These are phyloP conservation scores for Populus alba DNA, from an alignment of 345 rosid species.

Conservation along the genomic window DNA sequence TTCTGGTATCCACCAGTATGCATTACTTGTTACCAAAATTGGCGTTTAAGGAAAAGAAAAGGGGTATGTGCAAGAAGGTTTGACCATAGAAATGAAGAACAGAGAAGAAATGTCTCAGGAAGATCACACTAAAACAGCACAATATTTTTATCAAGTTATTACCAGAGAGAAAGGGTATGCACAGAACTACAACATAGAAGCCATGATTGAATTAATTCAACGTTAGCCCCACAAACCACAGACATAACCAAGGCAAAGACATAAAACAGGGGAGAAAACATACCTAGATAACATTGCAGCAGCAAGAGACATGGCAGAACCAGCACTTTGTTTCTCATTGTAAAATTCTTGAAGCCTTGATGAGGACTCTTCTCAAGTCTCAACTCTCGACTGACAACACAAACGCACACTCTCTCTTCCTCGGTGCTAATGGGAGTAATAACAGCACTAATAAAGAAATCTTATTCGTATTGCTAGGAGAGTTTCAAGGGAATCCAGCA, in stretches of 20 bases:
- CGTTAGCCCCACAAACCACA: neutral
- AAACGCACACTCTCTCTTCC: neutral
- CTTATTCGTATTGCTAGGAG: neutral
- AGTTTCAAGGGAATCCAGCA: slow-evolving; percentile 22
- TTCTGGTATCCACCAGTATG: neutral
- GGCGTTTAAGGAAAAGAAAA: too few relatives aligned
- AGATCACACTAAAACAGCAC: neutral
- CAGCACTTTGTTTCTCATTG: slow-evolving; percentile 23
- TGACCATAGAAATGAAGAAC: too few relatives aligned
- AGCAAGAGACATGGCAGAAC: slow-evolving; percentile 23
- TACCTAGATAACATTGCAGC: slow-evolving; percentile 34
- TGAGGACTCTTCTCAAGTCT: neutral
- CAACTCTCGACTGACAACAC: neutral
- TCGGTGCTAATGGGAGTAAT: neutral
- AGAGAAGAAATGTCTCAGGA: too few relatives aligned
- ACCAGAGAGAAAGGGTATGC: too few relatives aligned
- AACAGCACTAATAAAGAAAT: neutral
- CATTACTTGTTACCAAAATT: neutral
- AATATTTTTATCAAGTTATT: neutral
- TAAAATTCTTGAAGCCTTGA: neutral
- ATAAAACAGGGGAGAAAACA: neutral
- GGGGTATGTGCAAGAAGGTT: too few relatives aligned
- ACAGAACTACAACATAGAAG: neutral
- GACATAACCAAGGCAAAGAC: neutral
- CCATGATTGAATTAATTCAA: neutral